Evolutionary conservation across 1,284 basidiomycete species (phyloP), one percentile per base, ranked within the genome.

Genomic region (Pseudozyma pruni): DNA sequence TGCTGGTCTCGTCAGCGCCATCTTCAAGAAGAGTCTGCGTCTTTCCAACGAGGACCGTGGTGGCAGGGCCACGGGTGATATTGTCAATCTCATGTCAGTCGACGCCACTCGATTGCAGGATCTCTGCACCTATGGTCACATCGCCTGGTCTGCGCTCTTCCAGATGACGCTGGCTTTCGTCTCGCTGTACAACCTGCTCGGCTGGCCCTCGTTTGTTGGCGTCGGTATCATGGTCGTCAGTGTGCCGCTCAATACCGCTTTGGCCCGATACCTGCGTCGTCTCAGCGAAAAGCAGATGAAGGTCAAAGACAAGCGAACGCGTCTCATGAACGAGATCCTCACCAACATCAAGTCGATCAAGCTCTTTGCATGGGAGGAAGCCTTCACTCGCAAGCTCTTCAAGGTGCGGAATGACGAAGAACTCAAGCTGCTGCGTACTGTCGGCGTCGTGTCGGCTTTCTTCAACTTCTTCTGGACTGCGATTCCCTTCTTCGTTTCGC

Each of bases 71-170:
- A 89, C 89, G 16, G 93, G 93, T 33, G 90, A 90, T 76, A 87
- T 94, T 39, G 89, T 95, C 61, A 95, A 93, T 77, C 92, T 94
- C 83, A 94, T 97, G 72, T 93, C 91, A 4, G 94, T 93, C 0
- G 94, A 97, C 82, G 89, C 93, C 16, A 90, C 89, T 5, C 87
- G 94, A 27, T 91, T 97, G 77, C 93, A 96, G 81, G 96, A 94
- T 77, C 90, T 90, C 69, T 87, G 88, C 52, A 90, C 90, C 5
- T 94, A 90, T 84, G 91, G 92, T 55, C 84, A 85, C 67, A 88
- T 92, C 85, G 85, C 87, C 13, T 92, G 91, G 88, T 86, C 90
- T 0, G 87, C 90, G 1, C 90, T 90, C 0, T 64, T 80, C 55
- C 76, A 80, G 53, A 78, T 80, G 54, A 84, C 53, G 74, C 45